Base-by-base conservation (phyloP, 73 alveolate species). In the Tetrahymena elliotti region DNA sequence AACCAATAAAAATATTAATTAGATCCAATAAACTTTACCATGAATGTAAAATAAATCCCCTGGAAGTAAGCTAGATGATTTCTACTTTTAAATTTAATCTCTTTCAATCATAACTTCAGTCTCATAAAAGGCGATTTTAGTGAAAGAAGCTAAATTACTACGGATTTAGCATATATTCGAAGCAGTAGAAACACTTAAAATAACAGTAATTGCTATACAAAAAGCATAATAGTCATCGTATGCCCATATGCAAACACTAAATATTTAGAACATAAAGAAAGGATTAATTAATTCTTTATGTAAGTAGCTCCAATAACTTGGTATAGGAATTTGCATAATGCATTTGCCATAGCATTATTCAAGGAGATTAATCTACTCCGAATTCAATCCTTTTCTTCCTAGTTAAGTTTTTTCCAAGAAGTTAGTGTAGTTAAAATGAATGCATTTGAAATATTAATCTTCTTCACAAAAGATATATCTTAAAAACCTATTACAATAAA, bases 181-280 rank as follows among this genome's bases (percentile, higher is more conserved):
- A 18, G 98, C 94, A 35, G 97, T 95, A 5, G 97, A 92, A 52
- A 97, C 96, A 52, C 97, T 93, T n/a, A 95, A 53, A 20, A 98
- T 52, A 2, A 98, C 96, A 35, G 96, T 95, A 34, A 97, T 93
- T 37, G 97, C 92, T 38, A 98, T 95, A 33, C 97, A 95, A 40
- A 97, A 83, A 38, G 99, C 99, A 93, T 98, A 98, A 8, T 97
- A 98, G n/a, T 94, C 98, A 35, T 97, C 98, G 24, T 96, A 95
- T 52, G 93, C 97, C 99, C 99, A 97, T 22, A 98, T 52, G 33
- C 95, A 40, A 47, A 96, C 94, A 35, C 98, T 96, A 94, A 94
- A 97, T 31, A 97, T 95, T 95, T 98, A 97, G 95, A 98, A 98
- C 95, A 98, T 92, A 94, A 96, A 98, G 96, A 98, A 98, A 9